Conservation (phyloP, 2,329 filamentous ascomycete genomes). For the Rosellinia necatrix region DNA sequence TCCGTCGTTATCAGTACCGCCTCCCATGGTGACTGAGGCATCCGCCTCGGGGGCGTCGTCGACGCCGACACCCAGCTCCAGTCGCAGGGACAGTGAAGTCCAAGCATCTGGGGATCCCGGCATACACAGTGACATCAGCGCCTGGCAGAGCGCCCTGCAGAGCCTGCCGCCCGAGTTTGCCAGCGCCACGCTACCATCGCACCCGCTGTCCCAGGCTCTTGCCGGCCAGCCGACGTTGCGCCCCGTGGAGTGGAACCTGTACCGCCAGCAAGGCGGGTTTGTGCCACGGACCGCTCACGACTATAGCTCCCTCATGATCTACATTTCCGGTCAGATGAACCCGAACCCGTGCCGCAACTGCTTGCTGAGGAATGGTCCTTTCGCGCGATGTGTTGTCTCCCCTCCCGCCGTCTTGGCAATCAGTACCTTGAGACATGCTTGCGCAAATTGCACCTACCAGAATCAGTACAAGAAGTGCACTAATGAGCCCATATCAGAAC, state of each 20-base stretch:
- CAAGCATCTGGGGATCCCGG: background rate
- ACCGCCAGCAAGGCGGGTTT: slow-evolving; percentile 36
- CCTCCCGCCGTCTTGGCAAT: slow-evolving; percentile 33
- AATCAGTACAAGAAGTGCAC: slow-evolving; percentile 39
- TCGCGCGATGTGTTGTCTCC: slow-evolving; percentile 34
- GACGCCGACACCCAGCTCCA: background rate
- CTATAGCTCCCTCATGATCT: slow-evolving; percentile 39
- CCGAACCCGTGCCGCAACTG: slow-evolving; percentile 39
- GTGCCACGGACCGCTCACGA: slow-evolving; percentile 35
- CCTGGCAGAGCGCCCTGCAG: slow-evolving; percentile 34
- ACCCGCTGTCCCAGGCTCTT: slow-evolving; percentile 34
- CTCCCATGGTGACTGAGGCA: background rate
- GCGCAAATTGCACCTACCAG: slow-evolving; percentile 41
- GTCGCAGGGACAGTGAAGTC: slow-evolving; percentile 5
- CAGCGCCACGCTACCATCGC: slow-evolving; percentile 18
- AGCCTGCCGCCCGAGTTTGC: slow-evolving; percentile 32
- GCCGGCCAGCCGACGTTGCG: slow-evolving; percentile 32
- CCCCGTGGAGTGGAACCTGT: slow-evolving; percentile 37
- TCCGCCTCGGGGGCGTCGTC: background rate
- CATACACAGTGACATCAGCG: slow-evolving; percentile 31
- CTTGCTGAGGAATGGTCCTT: slow-evolving; percentile 36
- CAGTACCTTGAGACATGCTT: slow-evolving; percentile 35
- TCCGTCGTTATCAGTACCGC: background rate
- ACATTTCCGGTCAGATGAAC: slow-evolving; percentile 37
- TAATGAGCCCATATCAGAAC: slow-evolving; percentile 34